Evolutionary conservation across 768 basidiomycete species (phyloP), one percentile per base, ranked within the genome.

Genomic region (Suillus occidentalis): DNA sequence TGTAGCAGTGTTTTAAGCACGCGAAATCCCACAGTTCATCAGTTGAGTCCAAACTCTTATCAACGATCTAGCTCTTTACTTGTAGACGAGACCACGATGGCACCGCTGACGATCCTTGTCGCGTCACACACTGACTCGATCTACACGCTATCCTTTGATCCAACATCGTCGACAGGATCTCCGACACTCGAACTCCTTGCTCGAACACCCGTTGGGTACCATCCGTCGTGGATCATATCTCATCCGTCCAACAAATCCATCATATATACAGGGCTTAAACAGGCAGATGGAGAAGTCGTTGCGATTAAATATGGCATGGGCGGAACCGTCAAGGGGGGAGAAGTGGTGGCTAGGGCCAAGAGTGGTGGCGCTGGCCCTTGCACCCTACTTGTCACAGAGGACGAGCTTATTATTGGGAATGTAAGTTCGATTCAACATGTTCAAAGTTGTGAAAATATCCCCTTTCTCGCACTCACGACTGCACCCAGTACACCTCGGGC

Each of bases 191-290:
- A 77, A 13, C 72, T 84, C 40, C 69, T 77, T 16, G 82, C 85
- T 6, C 67, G 80, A 20, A 70, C 85, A 58, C 71, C 75, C 12
- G 84, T 87, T 45, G 89, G 90, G 37, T 75, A 82, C 67, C 85
- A 86, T 69, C 90, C 92, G 0, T 92, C 91, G 5, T 95, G 93
- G 93, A 81, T 95, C 65, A 83, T 87, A 13, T 76, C 79, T 6
- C 84, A 89, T 70, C 87, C 88, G 0, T 75, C 72, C 0, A 84
- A 89, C 65, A 79, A 77, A 50, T 83, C 85, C 4, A 68, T 93
- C 34, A 78, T 92, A 39, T 89, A 88, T 70, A 79, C 91, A 14
- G 87, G 83, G 0, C 79, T 93, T 22, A 89, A 93, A 69, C 85
- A 89, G 65, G 68, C 80, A 0, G 84, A 90, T 20, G 92, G 94